Evolutionary conservation across 2,329 filamentous ascomycete species (phyloP), one percentile per base, ranked within the genome.

Genomic region (Clonostachys byssicola): DNA sequence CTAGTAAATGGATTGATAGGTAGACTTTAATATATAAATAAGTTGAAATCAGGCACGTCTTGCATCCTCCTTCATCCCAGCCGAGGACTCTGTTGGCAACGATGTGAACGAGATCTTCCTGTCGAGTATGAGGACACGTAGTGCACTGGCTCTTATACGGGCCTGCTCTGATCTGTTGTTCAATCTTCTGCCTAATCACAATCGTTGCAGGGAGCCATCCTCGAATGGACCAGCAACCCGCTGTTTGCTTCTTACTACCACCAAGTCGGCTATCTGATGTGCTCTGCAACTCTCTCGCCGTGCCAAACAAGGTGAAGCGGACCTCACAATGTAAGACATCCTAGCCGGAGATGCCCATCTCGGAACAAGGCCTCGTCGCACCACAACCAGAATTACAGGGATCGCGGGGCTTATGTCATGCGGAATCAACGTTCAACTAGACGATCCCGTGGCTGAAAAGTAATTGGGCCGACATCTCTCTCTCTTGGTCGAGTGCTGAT

Each of bases 41-140:
- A 23, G 23, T 23, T 23, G 23, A 23, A 23, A 7, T 23, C 23
- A 23, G 23, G 23, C 6, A 23, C 23, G 23, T 23, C 23, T 23
- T 23, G 23, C 6, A 8, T 18, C 13, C 23, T n/a, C 17, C 13
- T 38, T 35, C n/a, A 30, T 49, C 5, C 47, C 52, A 2, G 48
- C 51, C 1, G 20, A 38, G 2, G 41, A 61, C 54, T 80, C 79
- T 0, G 80, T 77, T 1, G 78, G 71, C 34, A 77, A 78, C 49
- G 78, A 83, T 54, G 56, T 83, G 43, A 83, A 82, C 58, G 83
- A 83, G 63, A 82, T 83, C 47, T 66, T 83, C 42, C 71, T 2
- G 76, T 72, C 12, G 77, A 81, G 54, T 81, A 82, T 51, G 75
- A 78, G 51, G 75, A 81, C 50, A 64, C 67, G 0, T 80, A 75